These are phyloP conservation scores for Nicotiana otophora DNA, from an alignment of 257 asterid genomes.

Conservation along the genomic window DNA sequence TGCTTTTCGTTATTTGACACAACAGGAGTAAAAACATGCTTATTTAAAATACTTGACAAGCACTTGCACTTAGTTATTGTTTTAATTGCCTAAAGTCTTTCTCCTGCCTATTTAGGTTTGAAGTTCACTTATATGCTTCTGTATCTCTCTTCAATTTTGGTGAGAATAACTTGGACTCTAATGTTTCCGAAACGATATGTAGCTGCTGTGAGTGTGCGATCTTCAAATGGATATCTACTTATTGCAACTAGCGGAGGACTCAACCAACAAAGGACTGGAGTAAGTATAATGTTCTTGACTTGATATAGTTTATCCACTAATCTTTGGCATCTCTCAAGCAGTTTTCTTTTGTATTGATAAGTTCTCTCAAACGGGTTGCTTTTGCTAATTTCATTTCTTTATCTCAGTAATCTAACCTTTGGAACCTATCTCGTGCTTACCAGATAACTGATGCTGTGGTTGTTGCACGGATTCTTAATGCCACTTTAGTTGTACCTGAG, in stretches of 20 bases:
- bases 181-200: slow-evolving; percentile 18
- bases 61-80: background rate
- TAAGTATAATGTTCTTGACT: slow-evolving; percentile 35
- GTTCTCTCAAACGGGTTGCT: background rate
- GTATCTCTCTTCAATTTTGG: background rate
- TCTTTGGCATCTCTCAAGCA: background rate
- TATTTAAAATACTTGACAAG: background rate
- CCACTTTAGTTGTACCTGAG: slow-evolving; percentile 94
- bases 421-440: slow-evolving; percentile 19
- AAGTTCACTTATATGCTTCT: background rate
- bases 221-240: slow-evolving; percentile 90
- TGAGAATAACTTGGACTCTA: background rate
- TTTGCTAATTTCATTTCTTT: background rate
- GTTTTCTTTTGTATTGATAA: slow-evolving; percentile 6
- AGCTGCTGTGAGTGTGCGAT: slow-evolving; percentile 73
- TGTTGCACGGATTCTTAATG: slow-evolving; percentile 91
- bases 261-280: slow-evolving; percentile 97
- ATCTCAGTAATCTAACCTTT: slow-evolving; percentile 12
- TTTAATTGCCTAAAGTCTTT: background rate
- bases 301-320: slow-evolving; percentile 9
- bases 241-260: slow-evolving; percentile 98
- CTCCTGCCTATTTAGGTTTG: background rate
- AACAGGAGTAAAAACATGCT: background rate
- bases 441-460: slow-evolving; percentile 99
- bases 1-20: background rate